Conservation (phyloP, 2,329 filamentous ascomycete genomes). For the Arthroderma sp. region DNA sequence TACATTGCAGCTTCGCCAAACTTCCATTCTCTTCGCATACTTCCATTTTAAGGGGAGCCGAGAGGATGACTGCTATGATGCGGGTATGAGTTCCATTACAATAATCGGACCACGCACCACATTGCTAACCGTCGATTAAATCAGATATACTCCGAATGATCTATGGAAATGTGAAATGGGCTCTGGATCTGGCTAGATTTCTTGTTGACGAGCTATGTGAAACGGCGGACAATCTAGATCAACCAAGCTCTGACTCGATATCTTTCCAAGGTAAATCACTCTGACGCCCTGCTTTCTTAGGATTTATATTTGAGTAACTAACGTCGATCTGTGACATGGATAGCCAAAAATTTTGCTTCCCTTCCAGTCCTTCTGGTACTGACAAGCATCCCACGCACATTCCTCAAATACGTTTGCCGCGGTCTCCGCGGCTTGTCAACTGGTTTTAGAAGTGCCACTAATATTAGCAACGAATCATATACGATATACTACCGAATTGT, state of each 20-base stretch:
- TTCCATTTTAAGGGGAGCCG: constrained; percentile 48
- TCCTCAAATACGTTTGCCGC: constrained; percentile 56
- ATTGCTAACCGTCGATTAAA: not conserved
- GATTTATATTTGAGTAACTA: not conserved
- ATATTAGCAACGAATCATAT: constrained; percentile 25
- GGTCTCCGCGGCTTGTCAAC: constrained; percentile 47
- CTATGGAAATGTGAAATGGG: constrained; percentile 66
- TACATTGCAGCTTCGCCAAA: constrained; percentile 60
- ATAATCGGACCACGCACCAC: not conserved
- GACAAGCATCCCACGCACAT: constrained; percentile 59
- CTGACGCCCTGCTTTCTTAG: not conserved
- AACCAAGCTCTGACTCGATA: too few species aligned
- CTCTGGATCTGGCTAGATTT: constrained; percentile 50
- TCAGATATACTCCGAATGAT: constrained; percentile 59
- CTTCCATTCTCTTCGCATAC: constrained; percentile 49
- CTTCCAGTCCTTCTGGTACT: constrained; percentile 46
- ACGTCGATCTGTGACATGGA: not conserved
- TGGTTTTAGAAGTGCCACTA: constrained; percentile 26
- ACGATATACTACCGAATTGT: constrained; percentile 42
- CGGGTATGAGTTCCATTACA: constrained; percentile 30
- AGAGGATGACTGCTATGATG: constrained; percentile 39
- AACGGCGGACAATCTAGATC: constrained; percentile 27
- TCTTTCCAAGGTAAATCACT: not conserved
- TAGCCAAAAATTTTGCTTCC: constrained; percentile 5
- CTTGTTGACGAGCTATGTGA: constrained; percentile 41